These are phyloP conservation scores for Ustilago shanxiensis DNA, from an alignment of 1,284 basidiomycete genomes.

Conservation along the genomic window DNA sequence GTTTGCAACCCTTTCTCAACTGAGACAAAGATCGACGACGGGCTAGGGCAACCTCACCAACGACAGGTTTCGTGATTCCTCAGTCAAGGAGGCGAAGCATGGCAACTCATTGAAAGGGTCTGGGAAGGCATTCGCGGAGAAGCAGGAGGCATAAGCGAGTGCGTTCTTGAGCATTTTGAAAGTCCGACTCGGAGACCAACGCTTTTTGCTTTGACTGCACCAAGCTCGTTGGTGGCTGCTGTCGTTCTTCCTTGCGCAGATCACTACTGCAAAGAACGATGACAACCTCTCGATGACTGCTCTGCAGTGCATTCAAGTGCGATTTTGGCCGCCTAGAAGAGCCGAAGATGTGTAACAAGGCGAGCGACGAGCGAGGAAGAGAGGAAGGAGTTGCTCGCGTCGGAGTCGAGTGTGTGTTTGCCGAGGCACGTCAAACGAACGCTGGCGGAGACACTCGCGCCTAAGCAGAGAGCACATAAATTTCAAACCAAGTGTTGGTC, in stretches of 20 bases:
- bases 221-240: neutral
- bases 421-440: slow-evolving; percentile 7
- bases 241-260: neutral
- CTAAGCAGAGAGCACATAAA: too few species aligned
- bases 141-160: neutral
- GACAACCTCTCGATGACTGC: neutral
- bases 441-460: neutral
- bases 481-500: slow-evolving; percentile 4
- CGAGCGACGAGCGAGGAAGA: neutral
- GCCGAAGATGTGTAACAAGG: neutral
- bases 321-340: neutral
- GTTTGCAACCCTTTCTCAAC: slow-evolving; percentile 1
- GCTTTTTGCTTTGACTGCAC: neutral
- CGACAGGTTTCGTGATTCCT: neutral
- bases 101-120: neutral
- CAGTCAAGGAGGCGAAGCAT: neutral
- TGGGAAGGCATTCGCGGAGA: neutral
- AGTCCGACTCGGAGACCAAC: slow-evolving; percentile 15
- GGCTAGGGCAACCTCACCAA: neutral
- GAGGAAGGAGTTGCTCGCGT: slow-evolving; percentile 12
- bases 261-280: neutral
- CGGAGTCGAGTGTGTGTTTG: slow-evolving; percentile 3
- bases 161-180: slow-evolving; percentile 3
- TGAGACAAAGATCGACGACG: slow-evolving; percentile 8
- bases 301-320: neutral